Evolutionary conservation across 1,284 basidiomycete species (phyloP), one percentile per base, ranked within the genome.

Genomic region (Xerocomus minutiporus): DNA sequence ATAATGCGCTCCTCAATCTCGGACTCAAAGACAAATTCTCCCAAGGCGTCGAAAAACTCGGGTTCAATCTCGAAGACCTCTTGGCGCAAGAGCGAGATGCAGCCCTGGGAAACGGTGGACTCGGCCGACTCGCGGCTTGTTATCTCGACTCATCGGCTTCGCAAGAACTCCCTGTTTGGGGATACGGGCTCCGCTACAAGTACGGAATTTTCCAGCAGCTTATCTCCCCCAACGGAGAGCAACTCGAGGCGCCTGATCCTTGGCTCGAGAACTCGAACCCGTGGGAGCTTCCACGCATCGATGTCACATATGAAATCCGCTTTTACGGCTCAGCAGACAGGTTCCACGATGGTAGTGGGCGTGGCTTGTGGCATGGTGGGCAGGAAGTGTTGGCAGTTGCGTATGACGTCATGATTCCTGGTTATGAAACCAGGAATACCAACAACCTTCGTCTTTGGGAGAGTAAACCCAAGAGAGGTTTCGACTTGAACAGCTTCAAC

Each of bases 131-230:
- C 39, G 93, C 93, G 1, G 93, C 94, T 2, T 97, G 93, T 74
- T 97, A 96, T 71, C 82, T 94, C 56, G 90, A 92, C 65, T 91
- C 88, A 5, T 82, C 80, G 47, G 87, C 93, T 2, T 89, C 87
- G 11, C 85, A 91, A 64, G 88, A 90, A 62, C 75, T 88, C 3
- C 86, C 86, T 1, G 81, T 93, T 34, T 95, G 92, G 91, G 93
- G 92, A 41, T 95, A 94, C 62, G 91, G 91, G 50, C 72, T 94
- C 51, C 76, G 91, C 50, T 91, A 93, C 78, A 86, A 90, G 66
- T 94, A 93, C 61, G 92, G 92, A 62, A 94, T 97, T 72, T 97
- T 97, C 81, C 89, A 93, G 71, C 94, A 97, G 73, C 80, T 93
- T 52, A 91, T 92, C 65, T 82, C 82, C 11, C 83, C 90, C 9